Evolutionary conservation across 2,329 filamentous ascomycete species (phyloP).

Genomic region (Verruconis gallopava): DNA sequence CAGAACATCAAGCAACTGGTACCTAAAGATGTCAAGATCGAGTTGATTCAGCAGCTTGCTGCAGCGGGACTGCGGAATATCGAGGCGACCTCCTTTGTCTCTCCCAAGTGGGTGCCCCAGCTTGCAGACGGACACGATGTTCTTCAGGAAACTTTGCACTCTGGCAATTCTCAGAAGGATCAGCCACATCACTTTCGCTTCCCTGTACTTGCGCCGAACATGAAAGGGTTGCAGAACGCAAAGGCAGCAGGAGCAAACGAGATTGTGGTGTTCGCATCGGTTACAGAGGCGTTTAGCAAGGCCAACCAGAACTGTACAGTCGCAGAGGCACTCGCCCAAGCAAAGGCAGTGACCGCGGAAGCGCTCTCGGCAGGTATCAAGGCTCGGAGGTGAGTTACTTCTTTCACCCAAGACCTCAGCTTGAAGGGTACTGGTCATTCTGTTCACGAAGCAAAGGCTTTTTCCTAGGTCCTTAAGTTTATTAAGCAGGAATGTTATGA

Average conservation of each 20-base stretch:
- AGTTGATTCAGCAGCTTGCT: conserved; percentile 34
- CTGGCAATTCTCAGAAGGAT: not conserved
- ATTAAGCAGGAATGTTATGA: too few relatives aligned
- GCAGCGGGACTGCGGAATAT: conserved; percentile 37
- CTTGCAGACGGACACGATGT: conserved; percentile 16
- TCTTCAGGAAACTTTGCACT: conserved; percentile 10
- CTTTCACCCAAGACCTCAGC: too few relatives aligned
- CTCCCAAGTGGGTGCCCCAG: conserved; percentile 43
- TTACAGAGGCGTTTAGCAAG: too few relatives aligned
- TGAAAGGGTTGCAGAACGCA: conserved; percentile 43
- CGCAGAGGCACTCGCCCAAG: too few relatives aligned
- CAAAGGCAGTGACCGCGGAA: too few relatives aligned
- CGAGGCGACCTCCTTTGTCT: conserved; percentile 40
- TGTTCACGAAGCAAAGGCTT: too few relatives aligned
- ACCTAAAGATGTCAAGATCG: conserved; percentile 34
- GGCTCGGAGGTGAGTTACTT: too few relatives aligned
- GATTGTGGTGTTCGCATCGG: too few relatives aligned
- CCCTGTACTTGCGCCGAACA: conserved; percentile 30
- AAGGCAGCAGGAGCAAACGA: conserved; percentile 26
- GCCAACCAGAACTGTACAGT: too few relatives aligned
- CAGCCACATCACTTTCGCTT: conserved; percentile 7
- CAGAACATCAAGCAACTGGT: conserved; percentile 41
- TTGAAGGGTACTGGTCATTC: too few relatives aligned
- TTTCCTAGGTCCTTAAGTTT: too few relatives aligned
- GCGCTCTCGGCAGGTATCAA: too few relatives aligned